Conservation (phyloP, 352 stramenopile species). For the Phytophthora sp. region DNA sequence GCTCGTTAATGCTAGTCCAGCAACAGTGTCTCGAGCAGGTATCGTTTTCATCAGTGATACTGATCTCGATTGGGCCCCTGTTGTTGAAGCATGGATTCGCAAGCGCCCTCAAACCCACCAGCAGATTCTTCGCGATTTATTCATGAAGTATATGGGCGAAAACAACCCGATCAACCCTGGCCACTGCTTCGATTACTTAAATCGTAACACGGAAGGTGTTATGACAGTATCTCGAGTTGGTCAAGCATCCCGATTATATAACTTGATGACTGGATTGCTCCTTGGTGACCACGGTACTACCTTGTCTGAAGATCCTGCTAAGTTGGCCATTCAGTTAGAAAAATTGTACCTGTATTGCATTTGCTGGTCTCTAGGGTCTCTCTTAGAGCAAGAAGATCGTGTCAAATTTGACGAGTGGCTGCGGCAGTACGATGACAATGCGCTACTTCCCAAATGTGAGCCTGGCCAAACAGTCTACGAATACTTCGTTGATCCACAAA, state of each 20-base stretch:
- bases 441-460: constrained; percentile 93
- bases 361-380: constrained; percentile 95
- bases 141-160: constrained; percentile 97
- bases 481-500: constrained; percentile 93
- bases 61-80: constrained; percentile 97
- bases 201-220: constrained; percentile 93
- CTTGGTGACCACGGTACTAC: constrained; percentile 79
- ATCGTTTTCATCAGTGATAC: constrained; percentile 99
- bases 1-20: constrained; percentile 96
- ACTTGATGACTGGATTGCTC: constrained; percentile 92
- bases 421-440: constrained; percentile 91
- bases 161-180: constrained; percentile 94
- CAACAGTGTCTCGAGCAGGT: constrained; percentile 95
- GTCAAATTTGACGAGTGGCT: constrained; percentile 97
- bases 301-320: constrained; percentile 69
- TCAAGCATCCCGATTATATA: constrained; percentile 79
- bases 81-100: constrained; percentile 96
- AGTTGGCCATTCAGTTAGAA: constrained; percentile 89
- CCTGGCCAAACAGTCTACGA: constrained; percentile 92
- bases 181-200: constrained; percentile 96
- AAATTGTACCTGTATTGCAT: constrained; percentile 97
- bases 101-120: constrained; percentile 91
- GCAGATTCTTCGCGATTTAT: constrained; percentile 89
- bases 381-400: constrained; percentile 96
- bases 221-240: constrained; percentile 94